Conservation (phyloP, 2,329 filamentous ascomycete species). For the Alternaria consortialis region DNA sequence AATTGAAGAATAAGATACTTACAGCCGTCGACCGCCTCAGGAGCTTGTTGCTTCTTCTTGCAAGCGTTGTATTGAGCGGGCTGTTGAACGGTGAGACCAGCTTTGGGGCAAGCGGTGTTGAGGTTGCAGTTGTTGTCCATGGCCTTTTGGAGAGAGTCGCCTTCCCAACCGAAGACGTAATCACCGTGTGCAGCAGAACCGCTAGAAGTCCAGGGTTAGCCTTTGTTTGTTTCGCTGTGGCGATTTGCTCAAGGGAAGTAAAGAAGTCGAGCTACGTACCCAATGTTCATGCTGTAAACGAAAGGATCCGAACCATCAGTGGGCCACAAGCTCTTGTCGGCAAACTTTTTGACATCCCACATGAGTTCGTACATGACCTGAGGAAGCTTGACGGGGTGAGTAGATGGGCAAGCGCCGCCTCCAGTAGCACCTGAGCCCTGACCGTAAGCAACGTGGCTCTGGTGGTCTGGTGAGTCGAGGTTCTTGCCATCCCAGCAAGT, state of each 20-base stretch:
- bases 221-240: background rate
- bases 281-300: constrained; percentile 47
- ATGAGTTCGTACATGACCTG: constrained; percentile 50
- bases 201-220: constrained; percentile 14
- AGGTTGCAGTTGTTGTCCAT: constrained; percentile 54
- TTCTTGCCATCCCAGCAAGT: constrained; percentile 44
- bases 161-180: constrained; percentile 58
- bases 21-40: constrained; percentile 46
- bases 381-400: constrained; percentile 45
- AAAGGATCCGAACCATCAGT: constrained; percentile 45
- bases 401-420: constrained; percentile 58
- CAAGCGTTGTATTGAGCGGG: constrained; percentile 42
- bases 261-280: constrained; percentile 22
- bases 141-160: constrained; percentile 54
- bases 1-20: constrained; percentile 17
- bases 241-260: background rate
- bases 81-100: constrained; percentile 41
- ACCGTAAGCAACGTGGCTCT: constrained; percentile 58
- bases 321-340: constrained; percentile 44
- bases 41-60: constrained; percentile 46
- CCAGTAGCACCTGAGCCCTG: constrained; percentile 57
- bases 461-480: constrained; percentile 45
- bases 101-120: constrained; percentile 43
- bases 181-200: constrained; percentile 48
- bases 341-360: constrained; percentile 46